These are phyloP conservation scores for Saccharomyces hybrid DNA, from an alignment of 1,139 yeast species.

Conservation along the genomic window DNA sequence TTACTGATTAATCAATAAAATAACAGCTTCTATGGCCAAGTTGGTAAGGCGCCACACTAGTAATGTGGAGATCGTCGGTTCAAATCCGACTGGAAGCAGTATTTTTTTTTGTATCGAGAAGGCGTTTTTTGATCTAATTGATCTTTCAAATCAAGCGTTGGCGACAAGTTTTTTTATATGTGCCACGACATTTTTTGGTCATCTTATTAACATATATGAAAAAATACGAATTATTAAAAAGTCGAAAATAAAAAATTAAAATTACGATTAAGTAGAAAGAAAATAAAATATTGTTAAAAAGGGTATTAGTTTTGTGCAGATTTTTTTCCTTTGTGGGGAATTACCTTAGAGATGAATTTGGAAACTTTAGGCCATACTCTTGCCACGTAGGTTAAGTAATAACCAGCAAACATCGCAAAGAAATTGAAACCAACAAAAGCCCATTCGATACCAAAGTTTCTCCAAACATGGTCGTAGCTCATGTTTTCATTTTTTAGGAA, in stretches of 20 bases:
- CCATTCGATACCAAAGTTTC: conserved; percentile 49
- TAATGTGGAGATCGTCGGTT: conserved; percentile 9
- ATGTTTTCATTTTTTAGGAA: conserved; percentile 38
- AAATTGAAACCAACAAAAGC: conserved; percentile 42
- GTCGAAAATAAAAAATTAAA: not conserved
- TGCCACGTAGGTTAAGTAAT: conserved; percentile 30
- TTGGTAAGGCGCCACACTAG: too few relatives aligned
- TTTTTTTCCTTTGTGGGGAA: not conserved
- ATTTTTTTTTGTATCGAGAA: conserved; percentile 5
- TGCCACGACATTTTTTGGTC: too few relatives aligned
- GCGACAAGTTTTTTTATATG: too few relatives aligned
- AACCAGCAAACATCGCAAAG: conserved; percentile 36
- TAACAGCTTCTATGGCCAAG: conserved; percentile 31
- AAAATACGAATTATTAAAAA: too few relatives aligned
- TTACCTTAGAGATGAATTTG: not conserved
- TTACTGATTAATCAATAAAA: too few relatives aligned
- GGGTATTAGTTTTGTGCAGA: not conserved
- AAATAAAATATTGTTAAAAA: not conserved
- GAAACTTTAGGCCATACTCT: conserved; percentile 18
- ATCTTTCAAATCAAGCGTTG: too few relatives aligned
- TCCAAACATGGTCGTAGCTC: conserved; percentile 43
- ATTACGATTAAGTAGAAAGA: not conserved
- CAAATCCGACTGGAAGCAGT: conserved; percentile 32
- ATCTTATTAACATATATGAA: too few relatives aligned
- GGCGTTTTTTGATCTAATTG: too few relatives aligned